Conservation (phyloP, 768 basidiomycete species). For the Russula compacta region DNA sequence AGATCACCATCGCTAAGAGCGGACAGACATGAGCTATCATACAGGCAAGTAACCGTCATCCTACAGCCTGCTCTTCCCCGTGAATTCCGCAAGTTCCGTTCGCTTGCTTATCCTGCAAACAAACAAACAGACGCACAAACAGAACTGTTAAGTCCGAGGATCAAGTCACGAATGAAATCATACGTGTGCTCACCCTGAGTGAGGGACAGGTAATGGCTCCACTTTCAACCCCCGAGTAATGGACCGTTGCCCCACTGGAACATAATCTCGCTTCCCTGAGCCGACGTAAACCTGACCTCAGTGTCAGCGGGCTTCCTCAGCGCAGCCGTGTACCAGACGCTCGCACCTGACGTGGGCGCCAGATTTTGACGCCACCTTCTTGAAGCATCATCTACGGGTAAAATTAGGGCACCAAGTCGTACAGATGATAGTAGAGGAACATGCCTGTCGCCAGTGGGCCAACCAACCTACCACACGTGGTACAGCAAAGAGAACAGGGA, state of each 20-base stretch:
- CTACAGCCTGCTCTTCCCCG: conserved; percentile 44
- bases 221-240: conserved; percentile 45
- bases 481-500: conserved; percentile 88
- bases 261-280: conserved; percentile 62
- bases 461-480: conserved; percentile 91
- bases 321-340: neutral
- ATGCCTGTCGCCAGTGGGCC: conserved; percentile 82
- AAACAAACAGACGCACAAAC: no score
- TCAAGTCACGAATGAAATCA: neutral
- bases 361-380: conserved; percentile 85
- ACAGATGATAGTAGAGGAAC: conserved; percentile 1
- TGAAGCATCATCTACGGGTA: conserved; percentile 76
- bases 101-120: conserved; percentile 52
- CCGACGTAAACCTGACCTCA: conserved; percentile 61
- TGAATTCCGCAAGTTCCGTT: conserved; percentile 54
- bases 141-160: neutral
- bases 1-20: no score
- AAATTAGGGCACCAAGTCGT: neutral
- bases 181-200: conserved; percentile 58
- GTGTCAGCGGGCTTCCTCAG: neutral
- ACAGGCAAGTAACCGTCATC: neutral
- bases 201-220: conserved; percentile 53
- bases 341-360: conserved; percentile 75
- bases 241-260: conserved; percentile 50
- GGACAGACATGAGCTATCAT: no score